Evolutionary conservation across 148 eudicot species (phyloP).

Genomic region (Pouteria glomerata): DNA sequence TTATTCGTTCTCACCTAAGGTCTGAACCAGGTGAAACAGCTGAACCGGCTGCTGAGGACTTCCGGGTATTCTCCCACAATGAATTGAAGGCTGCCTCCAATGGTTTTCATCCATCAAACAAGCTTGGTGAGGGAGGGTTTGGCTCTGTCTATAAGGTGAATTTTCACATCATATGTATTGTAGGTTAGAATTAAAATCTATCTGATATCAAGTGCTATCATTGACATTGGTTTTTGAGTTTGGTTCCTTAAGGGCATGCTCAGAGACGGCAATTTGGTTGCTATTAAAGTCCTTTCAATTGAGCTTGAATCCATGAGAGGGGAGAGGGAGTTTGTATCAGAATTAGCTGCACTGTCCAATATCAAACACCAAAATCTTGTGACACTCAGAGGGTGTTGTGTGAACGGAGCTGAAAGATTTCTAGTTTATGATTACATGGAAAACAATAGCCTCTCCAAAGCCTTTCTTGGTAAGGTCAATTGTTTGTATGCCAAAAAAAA

Average conservation of each 20-base stretch:
- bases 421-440: slow-evolving; percentile 63
- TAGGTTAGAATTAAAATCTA: too few species aligned
- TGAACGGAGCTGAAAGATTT: slow-evolving; percentile 47
- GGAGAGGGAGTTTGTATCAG: slow-evolving; percentile 66
- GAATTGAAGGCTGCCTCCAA: slow-evolving; percentile 48
- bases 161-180: neutral
- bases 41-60: slow-evolving; percentile 8
- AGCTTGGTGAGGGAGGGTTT: slow-evolving; percentile 63
- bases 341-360: slow-evolving; percentile 47
- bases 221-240: neutral
- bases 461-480: slow-evolving; percentile 48
- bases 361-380: slow-evolving; percentile 66
- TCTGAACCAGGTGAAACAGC: slow-evolving; percentile 7
- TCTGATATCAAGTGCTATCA: neutral
- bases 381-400: slow-evolving; percentile 62
- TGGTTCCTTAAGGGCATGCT: slow-evolving; percentile 46
- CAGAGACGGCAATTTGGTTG: slow-evolving; percentile 43
- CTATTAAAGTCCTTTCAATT: slow-evolving; percentile 56
- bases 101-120: slow-evolving; percentile 37
- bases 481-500: neutral
- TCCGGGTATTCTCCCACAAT: slow-evolving; percentile 21
- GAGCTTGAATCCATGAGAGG: slow-evolving; percentile 62
- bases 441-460: slow-evolving; percentile 48
- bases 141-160: slow-evolving; percentile 63
- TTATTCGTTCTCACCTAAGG: neutral